Percentiles rank a stretch among this genome's conserved stretches.
Conservation (phyloP, 2,329 filamentous ascomycete genomes). For the Fusarium neocosmosporiellum region DNA sequence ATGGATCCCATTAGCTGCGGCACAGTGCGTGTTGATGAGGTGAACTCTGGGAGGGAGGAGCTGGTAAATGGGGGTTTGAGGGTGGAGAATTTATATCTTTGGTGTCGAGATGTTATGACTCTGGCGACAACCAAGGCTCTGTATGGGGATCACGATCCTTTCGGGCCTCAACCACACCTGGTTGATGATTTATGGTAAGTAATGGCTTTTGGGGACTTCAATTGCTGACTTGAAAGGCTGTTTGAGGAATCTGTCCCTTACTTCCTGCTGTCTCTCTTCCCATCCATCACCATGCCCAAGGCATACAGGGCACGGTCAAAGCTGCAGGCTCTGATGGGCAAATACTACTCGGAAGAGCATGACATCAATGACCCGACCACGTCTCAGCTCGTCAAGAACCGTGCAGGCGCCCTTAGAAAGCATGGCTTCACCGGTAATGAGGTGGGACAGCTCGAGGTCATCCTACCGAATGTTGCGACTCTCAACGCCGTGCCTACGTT, state of each 20-base stretch:
- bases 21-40: neutral
- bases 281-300: slow-evolving; percentile 45
- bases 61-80: slow-evolving; percentile 33
- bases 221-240: slow-evolving; percentile 25
- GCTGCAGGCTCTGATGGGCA: slow-evolving; percentile 41
- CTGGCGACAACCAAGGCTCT: slow-evolving; percentile 53
- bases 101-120: slow-evolving; percentile 52
- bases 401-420: slow-evolving; percentile 43
- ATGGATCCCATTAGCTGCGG: slow-evolving; percentile 22
- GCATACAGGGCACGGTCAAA: slow-evolving; percentile 43
- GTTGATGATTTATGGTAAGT: slow-evolving; percentile 37
- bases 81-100: slow-evolving; percentile 52
- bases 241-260: slow-evolving; percentile 40
- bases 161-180: slow-evolving; percentile 41
- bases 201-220: rapidly evolving
- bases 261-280: slow-evolving; percentile 47
- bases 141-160: slow-evolving; percentile 57
- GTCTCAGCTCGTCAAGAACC: slow-evolving; percentile 42
- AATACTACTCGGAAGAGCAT: slow-evolving; percentile 46
- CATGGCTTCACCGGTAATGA: slow-evolving; percentile 44
- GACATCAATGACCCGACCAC: slow-evolving; percentile 44
- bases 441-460: slow-evolving; percentile 46
- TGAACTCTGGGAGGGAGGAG: slow-evolving; percentile 25
- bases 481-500: slow-evolving; percentile 52
- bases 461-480: slow-evolving; percentile 44